Conservation (phyloP, 2,329 filamentous ascomycete species). For the Xylaria arbuscula region DNA sequence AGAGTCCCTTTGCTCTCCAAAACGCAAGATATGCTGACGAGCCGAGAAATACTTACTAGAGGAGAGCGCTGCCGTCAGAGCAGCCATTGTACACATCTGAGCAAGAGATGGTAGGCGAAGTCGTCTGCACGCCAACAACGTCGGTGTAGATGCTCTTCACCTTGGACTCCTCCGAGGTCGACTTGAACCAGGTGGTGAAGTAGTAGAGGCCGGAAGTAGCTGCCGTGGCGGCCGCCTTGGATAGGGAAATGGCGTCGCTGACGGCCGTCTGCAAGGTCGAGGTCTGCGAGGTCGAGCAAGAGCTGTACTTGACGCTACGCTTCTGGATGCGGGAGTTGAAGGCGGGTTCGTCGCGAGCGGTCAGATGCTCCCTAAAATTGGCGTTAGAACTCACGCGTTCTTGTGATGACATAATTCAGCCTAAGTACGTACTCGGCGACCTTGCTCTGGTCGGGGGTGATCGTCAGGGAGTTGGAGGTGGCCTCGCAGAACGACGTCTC, state of each 20-base stretch:
- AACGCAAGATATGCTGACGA: too few relatives aligned
- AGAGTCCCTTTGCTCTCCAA: too few relatives aligned
- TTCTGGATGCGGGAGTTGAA: slow-evolving; percentile 40
- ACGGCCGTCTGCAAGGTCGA: slow-evolving; percentile 32
- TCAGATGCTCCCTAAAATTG: slow-evolving; percentile 33
- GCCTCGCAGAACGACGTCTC: slow-evolving; percentile 36
- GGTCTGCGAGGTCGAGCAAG: slow-evolving; percentile 35
- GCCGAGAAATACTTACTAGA: slow-evolving; percentile 33
- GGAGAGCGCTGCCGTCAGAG: slow-evolving; percentile 31
- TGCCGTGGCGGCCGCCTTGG: slow-evolving; percentile 30
- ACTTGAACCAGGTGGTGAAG: slow-evolving; percentile 41
- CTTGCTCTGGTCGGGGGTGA: slow-evolving; percentile 36
- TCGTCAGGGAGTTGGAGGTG: slow-evolving; percentile 35
- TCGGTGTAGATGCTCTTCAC: slow-evolving; percentile 38
- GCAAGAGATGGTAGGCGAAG: slow-evolving; percentile 39
- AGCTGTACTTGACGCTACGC: slow-evolving; percentile 36
- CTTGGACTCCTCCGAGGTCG: slow-evolving; percentile 29
- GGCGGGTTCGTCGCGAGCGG: slow-evolving; percentile 25
- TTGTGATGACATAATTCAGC: not conserved
- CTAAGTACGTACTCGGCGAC: slow-evolving; percentile 33
- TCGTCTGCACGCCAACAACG: slow-evolving; percentile 36
- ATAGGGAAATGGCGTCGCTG: slow-evolving; percentile 36
- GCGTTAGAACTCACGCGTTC: slow-evolving; percentile 16
- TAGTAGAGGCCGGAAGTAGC: slow-evolving; percentile 28
- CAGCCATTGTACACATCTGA: slow-evolving; percentile 35